Percentiles rank a stretch among this genome's conserved stretches.
phyloP scores from a whole-genome alignment of 2,329 filamentous ascomycete species.

The Neofusicoccum kwambonambiense region DNA sequence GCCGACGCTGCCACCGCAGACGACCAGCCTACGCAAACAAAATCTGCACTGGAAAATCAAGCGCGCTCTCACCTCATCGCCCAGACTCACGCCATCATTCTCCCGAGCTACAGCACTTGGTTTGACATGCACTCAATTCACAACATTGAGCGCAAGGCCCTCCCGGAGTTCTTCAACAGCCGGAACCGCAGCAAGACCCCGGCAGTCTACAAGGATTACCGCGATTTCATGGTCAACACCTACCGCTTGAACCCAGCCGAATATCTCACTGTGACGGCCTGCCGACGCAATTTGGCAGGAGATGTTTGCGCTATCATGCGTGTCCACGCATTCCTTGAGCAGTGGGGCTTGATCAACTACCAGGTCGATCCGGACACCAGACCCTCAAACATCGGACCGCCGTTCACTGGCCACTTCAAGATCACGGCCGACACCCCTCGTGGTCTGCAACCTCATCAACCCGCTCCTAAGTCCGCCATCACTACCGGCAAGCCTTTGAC shows the following conservation, averaged over 20 bases:
- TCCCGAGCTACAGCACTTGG: slow-evolving; percentile 97
- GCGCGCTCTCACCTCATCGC: slow-evolving; percentile 89
- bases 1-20: slow-evolving; percentile 45
- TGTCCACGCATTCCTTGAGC: slow-evolving; percentile 94
- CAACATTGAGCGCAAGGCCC: slow-evolving; percentile 85
- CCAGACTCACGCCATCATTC: slow-evolving; percentile 92
- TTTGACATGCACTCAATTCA: slow-evolving; percentile 97
- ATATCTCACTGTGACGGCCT: slow-evolving; percentile 95
- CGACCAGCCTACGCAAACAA: slow-evolving; percentile 64
- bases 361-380: slow-evolving; percentile 97
- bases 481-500: slow-evolving; percentile 61
- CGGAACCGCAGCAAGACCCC: slow-evolving; percentile 97
- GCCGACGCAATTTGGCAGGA: slow-evolving; percentile 88
- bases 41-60: slow-evolving; percentile 77
- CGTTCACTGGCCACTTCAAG: slow-evolving; percentile 96
- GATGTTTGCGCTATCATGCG: slow-evolving; percentile 99
- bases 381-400: slow-evolving; percentile 91
- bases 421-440: slow-evolving; percentile 94
- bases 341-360: slow-evolving; percentile 99
- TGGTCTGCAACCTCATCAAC: slow-evolving; percentile 92
- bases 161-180: slow-evolving; percentile 98
- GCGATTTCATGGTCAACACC: slow-evolving; percentile 99
- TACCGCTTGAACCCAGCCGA: slow-evolving; percentile 94
- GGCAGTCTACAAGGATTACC: slow-evolving; percentile 96
- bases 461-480: slow-evolving; percentile 68